Conservation (phyloP, 2,329 filamentous ascomycete species). For the Pseudogymnoascus sp. region DNA sequence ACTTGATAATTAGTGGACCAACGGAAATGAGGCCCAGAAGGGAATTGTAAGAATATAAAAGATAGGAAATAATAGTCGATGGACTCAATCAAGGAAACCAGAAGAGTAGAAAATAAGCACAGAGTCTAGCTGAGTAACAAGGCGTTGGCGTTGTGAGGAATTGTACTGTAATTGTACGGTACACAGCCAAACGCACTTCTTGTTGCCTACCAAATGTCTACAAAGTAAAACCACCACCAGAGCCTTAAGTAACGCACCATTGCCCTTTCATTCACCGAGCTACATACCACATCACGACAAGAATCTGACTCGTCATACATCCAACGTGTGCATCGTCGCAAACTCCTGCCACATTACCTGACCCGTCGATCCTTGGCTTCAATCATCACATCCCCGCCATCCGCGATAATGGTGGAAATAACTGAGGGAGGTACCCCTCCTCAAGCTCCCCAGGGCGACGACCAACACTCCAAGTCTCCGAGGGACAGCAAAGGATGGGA, state of each 20-base stretch:
- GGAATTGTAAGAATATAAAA: neutral
- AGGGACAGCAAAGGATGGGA: constrained; percentile 71
- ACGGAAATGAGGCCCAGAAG: constrained; percentile 8
- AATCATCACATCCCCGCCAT: neutral
- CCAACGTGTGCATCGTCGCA: neutral
- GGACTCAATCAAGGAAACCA: neutral
- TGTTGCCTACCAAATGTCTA: neutral
- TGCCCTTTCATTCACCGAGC: neutral
- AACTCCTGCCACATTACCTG: neutral
- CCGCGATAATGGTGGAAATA: constrained; percentile 2
- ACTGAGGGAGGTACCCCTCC: neutral
- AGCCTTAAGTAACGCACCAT: neutral
- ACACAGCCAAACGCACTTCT: neutral
- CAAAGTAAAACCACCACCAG: neutral
- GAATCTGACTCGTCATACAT: constrained; percentile 1
- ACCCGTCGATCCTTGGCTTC: neutral
- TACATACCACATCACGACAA: neutral
- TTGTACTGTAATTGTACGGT: neutral
- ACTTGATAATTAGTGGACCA: constrained; percentile 9
- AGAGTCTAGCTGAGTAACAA: neutral
- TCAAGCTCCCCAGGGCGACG: constrained; percentile 15
- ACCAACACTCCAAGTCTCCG: constrained; percentile 24
- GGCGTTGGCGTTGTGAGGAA: neutral
- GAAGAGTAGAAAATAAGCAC: neutral
- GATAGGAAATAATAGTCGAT: neutral